These are phyloP conservation scores for Saccharomycopsis sp. DNA, from an alignment of 805 yeast species.

Conservation along the genomic window DNA sequence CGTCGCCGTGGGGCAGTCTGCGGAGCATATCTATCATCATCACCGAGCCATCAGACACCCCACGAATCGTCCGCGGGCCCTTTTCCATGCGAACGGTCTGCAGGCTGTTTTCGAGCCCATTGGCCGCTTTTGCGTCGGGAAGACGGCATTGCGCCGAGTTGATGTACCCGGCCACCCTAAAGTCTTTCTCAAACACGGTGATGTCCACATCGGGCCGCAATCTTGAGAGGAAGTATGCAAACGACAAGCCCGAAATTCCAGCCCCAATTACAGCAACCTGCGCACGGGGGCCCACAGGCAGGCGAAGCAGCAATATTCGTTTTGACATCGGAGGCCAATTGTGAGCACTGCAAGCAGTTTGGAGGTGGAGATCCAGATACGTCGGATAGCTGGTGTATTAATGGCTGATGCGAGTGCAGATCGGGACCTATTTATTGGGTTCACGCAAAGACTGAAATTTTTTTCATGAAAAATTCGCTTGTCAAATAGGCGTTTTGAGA, in stretches of 20 bases:
- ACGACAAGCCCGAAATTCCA: slow-evolving; percentile 82
- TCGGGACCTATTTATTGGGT: neutral
- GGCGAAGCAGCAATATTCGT: neutral
- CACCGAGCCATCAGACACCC: slow-evolving; percentile 71
- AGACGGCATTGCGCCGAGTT: slow-evolving; percentile 36
- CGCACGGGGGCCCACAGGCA: slow-evolving; percentile 23
- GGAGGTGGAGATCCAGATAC: too few species aligned
- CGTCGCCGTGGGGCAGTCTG: slow-evolving; percentile 38
- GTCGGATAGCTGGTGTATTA: too few species aligned
- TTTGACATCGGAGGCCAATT: too few species aligned
- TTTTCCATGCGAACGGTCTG: slow-evolving; percentile 49
- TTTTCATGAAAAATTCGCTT: neutral
- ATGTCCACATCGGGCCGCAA: slow-evolving; percentile 74
- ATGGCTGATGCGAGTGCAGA: too few species aligned
- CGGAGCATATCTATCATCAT: slow-evolving; percentile 54
- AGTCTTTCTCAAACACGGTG: slow-evolving; percentile 50
- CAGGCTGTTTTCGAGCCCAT: slow-evolving; percentile 19
- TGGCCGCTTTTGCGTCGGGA: slow-evolving; percentile 25
- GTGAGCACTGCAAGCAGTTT: too few species aligned
- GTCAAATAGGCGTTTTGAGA: neutral
- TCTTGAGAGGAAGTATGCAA: slow-evolving; percentile 57
- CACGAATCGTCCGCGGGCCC: slow-evolving; percentile 89
- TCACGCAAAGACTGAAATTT: neutral
- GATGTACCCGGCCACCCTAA: slow-evolving; percentile 76
- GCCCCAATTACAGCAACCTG: slow-evolving; percentile 74